Percentiles rank a stretch among this genome's conserved stretches.
Conservation (phyloP, 139 green algal species). For the Coccomyxa sp. region DNA sequence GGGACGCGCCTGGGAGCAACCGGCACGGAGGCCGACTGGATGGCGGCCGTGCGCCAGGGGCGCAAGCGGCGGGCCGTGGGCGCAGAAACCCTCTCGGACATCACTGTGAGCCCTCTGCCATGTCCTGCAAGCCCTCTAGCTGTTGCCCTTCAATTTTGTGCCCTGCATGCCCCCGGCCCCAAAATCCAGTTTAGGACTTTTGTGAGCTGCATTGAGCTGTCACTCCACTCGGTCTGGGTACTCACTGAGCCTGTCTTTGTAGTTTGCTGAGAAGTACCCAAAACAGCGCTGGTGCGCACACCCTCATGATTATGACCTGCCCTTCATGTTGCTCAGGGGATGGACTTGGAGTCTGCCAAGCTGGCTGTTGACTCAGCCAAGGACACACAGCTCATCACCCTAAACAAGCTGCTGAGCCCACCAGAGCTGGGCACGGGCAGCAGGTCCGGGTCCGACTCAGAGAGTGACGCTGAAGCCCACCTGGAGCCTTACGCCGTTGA, state of each 20-base stretch:
- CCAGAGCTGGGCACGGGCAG: background rate
- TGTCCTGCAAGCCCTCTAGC: too few species aligned
- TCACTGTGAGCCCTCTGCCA: background rate
- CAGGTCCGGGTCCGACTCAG: background rate
- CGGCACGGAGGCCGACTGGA: conserved; percentile 14
- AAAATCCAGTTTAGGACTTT: too few species aligned
- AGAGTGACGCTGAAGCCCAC: background rate
- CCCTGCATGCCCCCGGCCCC: too few species aligned
- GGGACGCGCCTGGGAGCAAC: conserved; percentile 8
- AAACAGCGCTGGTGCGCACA: too few species aligned
- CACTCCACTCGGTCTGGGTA: too few species aligned
- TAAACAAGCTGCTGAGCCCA: background rate
- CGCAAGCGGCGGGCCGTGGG: background rate
- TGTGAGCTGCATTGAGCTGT: too few species aligned
- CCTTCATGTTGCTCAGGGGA: background rate
- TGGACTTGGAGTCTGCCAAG: background rate
- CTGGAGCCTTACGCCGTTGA: background rate
- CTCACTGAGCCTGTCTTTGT: too few species aligned
- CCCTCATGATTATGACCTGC: too few species aligned
- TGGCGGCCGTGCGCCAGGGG: conserved; percentile 15
- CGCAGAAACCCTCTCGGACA: background rate
- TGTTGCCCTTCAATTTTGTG: too few species aligned
- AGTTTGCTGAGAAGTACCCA: too few species aligned
- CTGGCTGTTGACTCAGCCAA: background rate
- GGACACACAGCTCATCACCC: background rate